phyloP scores from a whole-genome alignment of 2,329 filamentous ascomycete genomes.

The Stemphylium beticola region DNA sequence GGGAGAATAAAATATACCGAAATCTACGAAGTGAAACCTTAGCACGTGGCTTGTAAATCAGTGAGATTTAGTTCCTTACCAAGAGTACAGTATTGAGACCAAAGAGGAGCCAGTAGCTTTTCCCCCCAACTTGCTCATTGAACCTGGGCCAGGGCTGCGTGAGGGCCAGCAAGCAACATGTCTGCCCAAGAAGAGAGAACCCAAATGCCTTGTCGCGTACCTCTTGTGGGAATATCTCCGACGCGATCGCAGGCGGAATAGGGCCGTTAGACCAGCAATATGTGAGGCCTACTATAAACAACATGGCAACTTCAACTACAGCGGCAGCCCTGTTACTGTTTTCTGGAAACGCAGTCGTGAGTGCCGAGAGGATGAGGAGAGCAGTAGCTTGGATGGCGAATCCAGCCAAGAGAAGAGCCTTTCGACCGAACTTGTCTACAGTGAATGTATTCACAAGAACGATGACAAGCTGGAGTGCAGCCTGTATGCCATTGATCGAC shows the following conservation, averaged over 20 bases:
- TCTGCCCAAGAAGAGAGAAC: constrained; percentile 11
- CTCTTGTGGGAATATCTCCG: constrained; percentile 10
- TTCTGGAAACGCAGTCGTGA: constrained; percentile 3
- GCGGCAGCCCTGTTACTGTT: constrained; percentile 6
- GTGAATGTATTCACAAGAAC: constrained; percentile 11
- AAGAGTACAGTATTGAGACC: constrained; percentile 7
- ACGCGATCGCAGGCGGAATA: constrained; percentile 10
- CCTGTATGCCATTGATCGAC: constrained; percentile 9
- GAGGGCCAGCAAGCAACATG: constrained; percentile 3
- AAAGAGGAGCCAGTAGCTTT: constrained; percentile 12
- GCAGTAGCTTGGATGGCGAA: constrained; percentile 10
- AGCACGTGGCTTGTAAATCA: background rate
- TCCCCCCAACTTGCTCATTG: constrained; percentile 6
- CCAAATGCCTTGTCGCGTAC: constrained; percentile 10
- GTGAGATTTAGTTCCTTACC: background rate
- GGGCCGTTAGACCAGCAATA: constrained; percentile 13
- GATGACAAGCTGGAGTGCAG: constrained; percentile 6
- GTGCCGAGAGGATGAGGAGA: background rate
- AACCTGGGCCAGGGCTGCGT: constrained; percentile 11
- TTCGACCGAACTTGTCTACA: constrained; percentile 11
- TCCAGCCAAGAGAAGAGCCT: constrained; percentile 6
- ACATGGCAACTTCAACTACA: constrained; percentile 6
- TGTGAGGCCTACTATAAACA: constrained; percentile 12
- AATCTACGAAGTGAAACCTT: background rate
- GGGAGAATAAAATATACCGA: constrained; percentile 5